Conservation (phyloP, 2,329 filamentous ascomycete genomes). For the Penicillium paneum region DNA sequence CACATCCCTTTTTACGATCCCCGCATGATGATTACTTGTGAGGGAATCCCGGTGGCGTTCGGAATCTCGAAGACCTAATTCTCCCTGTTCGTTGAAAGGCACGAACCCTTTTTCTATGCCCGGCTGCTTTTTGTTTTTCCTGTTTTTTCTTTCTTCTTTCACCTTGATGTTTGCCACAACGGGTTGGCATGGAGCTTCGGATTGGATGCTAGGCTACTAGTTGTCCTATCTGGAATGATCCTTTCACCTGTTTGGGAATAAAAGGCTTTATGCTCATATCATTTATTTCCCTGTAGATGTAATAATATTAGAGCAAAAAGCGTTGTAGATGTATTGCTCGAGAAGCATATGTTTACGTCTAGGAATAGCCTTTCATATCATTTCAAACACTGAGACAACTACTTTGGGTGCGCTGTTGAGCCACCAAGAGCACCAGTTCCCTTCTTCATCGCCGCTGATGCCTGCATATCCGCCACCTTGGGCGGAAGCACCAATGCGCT, state of each 20-base stretch:
- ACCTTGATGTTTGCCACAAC: neutral
- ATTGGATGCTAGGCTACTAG: neutral
- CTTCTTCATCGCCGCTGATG: constrained; percentile 42
- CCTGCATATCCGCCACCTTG: constrained; percentile 74
- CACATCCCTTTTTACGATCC: neutral
- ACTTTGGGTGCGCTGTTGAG: neutral
- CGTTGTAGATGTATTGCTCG: neutral
- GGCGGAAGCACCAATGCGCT: constrained; percentile 81
- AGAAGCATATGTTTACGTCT: neutral
- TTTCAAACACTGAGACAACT: neutral
- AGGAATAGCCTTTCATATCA: neutral
- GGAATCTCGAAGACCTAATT: constrained; percentile 7
- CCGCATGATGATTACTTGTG: neutral
- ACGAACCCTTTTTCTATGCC: constrained; percentile 1
- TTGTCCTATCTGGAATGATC: neutral
- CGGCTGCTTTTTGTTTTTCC: neutral
- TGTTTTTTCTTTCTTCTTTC: neutral
- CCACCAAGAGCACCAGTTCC: constrained; percentile 18
- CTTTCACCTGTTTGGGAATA: neutral
- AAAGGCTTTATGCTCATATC: neutral
- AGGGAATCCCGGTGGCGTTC: constrained; percentile 12
- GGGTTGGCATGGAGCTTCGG: neutral
- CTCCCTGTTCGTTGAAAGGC: constrained; percentile 9
- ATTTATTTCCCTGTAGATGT: neutral
- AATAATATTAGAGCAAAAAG: neutral